A percentile compares a stretch with the other conserved stretches of the same genome.
These are phyloP conservation scores for Torulaspora quercuum DNA, from an alignment of 805 yeast species.

Conservation along the genomic window DNA sequence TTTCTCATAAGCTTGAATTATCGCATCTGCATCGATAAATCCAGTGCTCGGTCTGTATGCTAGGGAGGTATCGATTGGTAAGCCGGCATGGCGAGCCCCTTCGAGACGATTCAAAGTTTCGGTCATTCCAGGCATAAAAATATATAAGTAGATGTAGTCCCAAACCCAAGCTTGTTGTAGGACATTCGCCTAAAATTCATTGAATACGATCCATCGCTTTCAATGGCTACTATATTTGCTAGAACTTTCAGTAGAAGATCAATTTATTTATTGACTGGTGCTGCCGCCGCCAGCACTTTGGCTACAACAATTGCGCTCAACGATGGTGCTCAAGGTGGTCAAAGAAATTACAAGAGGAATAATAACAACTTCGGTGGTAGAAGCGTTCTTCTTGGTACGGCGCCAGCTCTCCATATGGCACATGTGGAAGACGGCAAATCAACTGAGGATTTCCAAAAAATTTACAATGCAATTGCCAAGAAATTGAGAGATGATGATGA, in stretches of 20 bases:
- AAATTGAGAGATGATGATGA: slow-evolving; percentile 53
- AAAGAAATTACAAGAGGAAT: slow-evolving; percentile 20
- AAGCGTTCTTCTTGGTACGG: slow-evolving; percentile 38
- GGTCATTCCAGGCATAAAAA: too few species aligned
- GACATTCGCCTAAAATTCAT: too few species aligned
- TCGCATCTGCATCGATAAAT: too few species aligned
- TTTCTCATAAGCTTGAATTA: too few species aligned
- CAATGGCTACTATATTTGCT: slow-evolving; percentile 24
- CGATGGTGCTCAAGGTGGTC: slow-evolving; percentile 15
- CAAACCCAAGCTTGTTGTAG: too few species aligned
- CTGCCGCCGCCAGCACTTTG: slow-evolving; percentile 35
- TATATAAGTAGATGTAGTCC: too few species aligned
- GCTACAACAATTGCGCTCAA: slow-evolving; percentile 27
- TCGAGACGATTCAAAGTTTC: too few species aligned
- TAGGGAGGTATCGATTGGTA: too few species aligned
- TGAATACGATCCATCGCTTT: too few species aligned
- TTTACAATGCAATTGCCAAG: slow-evolving; percentile 70
- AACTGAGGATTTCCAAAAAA: slow-evolving; percentile 54
- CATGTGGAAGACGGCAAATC: slow-evolving; percentile 29
- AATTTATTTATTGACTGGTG: slow-evolving; percentile 26
- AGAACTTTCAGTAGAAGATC: slow-evolving; percentile 26
- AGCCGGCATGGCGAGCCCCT: too few species aligned
- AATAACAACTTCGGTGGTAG: slow-evolving; percentile 23
- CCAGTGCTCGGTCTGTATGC: too few species aligned
- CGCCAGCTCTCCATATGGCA: slow-evolving; percentile 39